Evolutionary conservation across 306 rosid genomes (phyloP).

Genomic region (Prosopis cineraria): DNA sequence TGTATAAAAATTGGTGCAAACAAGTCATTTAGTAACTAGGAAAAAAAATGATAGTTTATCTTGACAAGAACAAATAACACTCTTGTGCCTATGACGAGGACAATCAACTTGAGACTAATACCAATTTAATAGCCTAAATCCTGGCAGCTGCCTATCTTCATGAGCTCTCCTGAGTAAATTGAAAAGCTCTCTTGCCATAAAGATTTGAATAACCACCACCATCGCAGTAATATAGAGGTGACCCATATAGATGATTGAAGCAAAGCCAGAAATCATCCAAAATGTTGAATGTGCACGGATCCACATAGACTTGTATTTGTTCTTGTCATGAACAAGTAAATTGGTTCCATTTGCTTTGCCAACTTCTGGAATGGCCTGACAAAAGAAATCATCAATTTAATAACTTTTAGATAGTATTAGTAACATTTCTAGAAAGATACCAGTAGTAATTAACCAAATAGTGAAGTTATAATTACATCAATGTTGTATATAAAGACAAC

Average conservation of each 20-base stretch:
- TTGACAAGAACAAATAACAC: slow-evolving; percentile 31
- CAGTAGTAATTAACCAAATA: background rate
- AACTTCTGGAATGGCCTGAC: slow-evolving; percentile 66
- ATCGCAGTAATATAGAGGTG: slow-evolving; percentile 89
- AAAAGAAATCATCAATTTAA: slow-evolving; percentile 27
- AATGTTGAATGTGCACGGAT: slow-evolving; percentile 82
- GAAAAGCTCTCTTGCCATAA: slow-evolving; percentile 92
- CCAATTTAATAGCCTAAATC: slow-evolving; percentile 94
- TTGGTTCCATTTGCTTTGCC: slow-evolving; percentile 61
- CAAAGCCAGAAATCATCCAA: slow-evolving; percentile 99
- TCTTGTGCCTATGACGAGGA: background rate
- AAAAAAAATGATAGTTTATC: background rate
- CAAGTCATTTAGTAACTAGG: slow-evolving; percentile 7
- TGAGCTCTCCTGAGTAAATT: slow-evolving; percentile 83
- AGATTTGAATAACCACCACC: slow-evolving; percentile 94
- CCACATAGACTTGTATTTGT: slow-evolving; percentile 88
- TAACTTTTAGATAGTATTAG: slow-evolving; percentile 10
- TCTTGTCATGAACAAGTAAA: slow-evolving; percentile 78
- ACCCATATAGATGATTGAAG: slow-evolving; percentile 71
- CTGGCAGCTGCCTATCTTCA: slow-evolving; percentile 86
- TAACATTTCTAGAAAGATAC: slow-evolving; percentile 24
- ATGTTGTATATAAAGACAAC: slow-evolving; percentile 16
- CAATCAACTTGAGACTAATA: slow-evolving; percentile 37
- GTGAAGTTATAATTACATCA: background rate
- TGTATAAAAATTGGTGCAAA: slow-evolving; percentile 16